Base-by-base conservation (phyloP, 805 yeast genomes). In the Hanseniaspora pseudoguilliermondii region DNA sequence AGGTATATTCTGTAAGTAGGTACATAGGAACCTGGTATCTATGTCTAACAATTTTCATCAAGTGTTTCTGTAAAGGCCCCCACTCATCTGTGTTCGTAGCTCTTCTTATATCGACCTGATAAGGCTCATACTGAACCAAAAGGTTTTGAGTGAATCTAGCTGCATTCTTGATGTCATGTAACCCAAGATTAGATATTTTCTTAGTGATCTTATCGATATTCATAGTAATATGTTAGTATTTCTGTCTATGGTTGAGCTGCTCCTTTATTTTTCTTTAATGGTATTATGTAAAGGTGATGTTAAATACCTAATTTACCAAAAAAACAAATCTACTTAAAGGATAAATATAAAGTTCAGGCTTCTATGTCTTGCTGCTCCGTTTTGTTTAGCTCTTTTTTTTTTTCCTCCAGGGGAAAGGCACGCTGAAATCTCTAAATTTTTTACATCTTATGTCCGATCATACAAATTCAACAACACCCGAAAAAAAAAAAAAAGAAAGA, bases 21-120 rank as follows among this genome's bases (percentile, higher is more conserved):
- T 61, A 70, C 59, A 61, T 58, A 21, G 65, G 71, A 8, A 60
- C 71, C 58, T 61, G 68, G 47, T 60, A 64, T 57, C 64, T 59
- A 54, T 64, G 63, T 53, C 65, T 63, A 57, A 63, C 35, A 11
- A 71, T 68, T 54, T 71, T 72, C 39, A 65, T 65, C 59, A 74
- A 62, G 58, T 76, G 76, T 43, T 69, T 67, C 5, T 74, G 66
- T 0, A 78, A 72, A 4, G 80, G 80, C 1, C 80, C 80, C 80
- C 80, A 76, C 6, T 74, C 62, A 60, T 76, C 80, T 5, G 78
- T 76, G 51, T 75, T 76, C 16, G 79, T 75, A 7, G 78, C 73
- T 54, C 73, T 72, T 51, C 78, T 64, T 4, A 75, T 67, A 58
- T 68, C 70, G 3, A 66, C 63, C 56, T 68, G 73, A 55, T 67